Base-by-base conservation (phyloP, 768 basidiomycete species). In the Rhizopogon salebrosus region DNA sequence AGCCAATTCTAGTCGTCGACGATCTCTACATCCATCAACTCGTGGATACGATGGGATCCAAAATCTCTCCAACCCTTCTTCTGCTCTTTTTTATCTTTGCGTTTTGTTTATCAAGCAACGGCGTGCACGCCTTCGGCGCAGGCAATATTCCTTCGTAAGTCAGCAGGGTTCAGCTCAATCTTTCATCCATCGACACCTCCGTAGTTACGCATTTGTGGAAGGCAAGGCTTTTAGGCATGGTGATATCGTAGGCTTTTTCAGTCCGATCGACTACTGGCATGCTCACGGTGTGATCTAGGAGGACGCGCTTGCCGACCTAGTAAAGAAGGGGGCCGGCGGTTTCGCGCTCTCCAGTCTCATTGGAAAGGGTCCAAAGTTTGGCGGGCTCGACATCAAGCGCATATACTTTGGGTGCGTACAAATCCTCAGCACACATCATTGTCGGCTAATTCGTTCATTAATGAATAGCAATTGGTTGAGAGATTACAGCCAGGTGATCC, bases 211-310 rank as follows among this genome's bases (percentile, higher is more conserved):
- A 6, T 95, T 87, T 66, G 80, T 95, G 69, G 92, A 95, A 66
- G 91, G 88, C 36, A 83, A 78, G 57, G 89, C 89, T 1, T 90
- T 89, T 70, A 74, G 92, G 42, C 93, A 97, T 64, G 94, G 94
- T 39, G 92, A 97, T 68, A 93, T 97, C 45, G 81, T 81, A 36
- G 52, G 79, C 75, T 73, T 68, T 60, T 4, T 9, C 24, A 7
- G 60, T 2, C 34, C 56, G 42, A 24, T 16, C 23, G 40, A 43
- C 11, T 26, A 16, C 48, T 16, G 24, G 53, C 34, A 54, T n/a
- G 16, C 31, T 46, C 14, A 46, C 16, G 2, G 7, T 11, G 13
- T 72, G 29, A 60, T 37, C 68, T 68, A 92, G 86, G 89, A 89
- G 74, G 85, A 89, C 66, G 68, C 77, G 0, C 73, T 90, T 2